Conservation (phyloP, 1,284 basidiomycete species). For the Malassezia psittaci region DNA sequence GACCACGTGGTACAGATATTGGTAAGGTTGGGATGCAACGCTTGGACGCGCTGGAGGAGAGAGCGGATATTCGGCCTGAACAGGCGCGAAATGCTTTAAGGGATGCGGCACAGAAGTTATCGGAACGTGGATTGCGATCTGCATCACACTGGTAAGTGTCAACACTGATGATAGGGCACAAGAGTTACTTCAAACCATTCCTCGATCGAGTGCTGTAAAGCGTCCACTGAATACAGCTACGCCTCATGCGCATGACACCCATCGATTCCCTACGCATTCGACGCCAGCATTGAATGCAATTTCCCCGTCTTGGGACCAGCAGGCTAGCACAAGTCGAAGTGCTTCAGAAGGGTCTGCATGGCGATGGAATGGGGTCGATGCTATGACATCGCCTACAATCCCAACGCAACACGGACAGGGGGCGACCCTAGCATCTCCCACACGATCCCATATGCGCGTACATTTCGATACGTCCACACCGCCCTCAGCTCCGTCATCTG, state of each 20-base stretch:
- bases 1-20: not conserved
- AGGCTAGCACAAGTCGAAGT: constrained; percentile 10
- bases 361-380: not conserved
- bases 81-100: not conserved
- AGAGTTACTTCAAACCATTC: constrained; percentile 30
- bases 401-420: not conserved
- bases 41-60: constrained; percentile 10
- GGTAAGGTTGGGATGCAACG: not conserved
- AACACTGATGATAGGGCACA: constrained; percentile 20
- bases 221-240: not conserved
- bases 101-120: constrained; percentile 2
- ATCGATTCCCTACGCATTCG: constrained; percentile 31
- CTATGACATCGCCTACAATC: not conserved
- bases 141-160: constrained; percentile 15
- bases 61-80: constrained; percentile 9
- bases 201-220: not conserved
- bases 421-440: constrained; percentile 5
- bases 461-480: constrained; percentile 1
- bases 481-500: not conserved
- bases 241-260: not conserved
- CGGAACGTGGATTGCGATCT: constrained; percentile 8
- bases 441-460: not conserved
- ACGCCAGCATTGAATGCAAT: constrained; percentile 32
- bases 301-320: constrained; percentile 15
- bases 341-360: constrained; percentile 16